Conservation (phyloP, 345 rosid species). For the Eucalyptus pauciflora region DNA sequence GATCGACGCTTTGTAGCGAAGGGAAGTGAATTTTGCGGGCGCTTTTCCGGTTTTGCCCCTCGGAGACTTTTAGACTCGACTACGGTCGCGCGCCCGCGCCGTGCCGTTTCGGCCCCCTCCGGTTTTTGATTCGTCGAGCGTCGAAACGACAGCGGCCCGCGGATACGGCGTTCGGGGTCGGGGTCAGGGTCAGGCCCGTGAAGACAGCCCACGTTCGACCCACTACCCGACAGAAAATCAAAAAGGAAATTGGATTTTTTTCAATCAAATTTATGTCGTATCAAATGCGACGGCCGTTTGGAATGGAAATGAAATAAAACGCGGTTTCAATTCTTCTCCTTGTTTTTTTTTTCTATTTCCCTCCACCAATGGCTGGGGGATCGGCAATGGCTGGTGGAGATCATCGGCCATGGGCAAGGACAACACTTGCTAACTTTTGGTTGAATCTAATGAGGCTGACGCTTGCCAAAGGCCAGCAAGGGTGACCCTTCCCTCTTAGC, state of each 20-base stretch:
- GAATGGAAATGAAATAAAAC: background rate
- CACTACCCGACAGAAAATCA: background rate
- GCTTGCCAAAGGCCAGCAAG: accelerated
- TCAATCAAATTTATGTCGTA: background rate
- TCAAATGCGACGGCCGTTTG: background rate
- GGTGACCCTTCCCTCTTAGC: background rate
- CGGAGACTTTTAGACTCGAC: background rate
- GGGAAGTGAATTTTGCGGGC: background rate
- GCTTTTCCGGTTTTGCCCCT: background rate
- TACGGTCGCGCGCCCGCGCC: background rate
- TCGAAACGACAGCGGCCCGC: background rate
- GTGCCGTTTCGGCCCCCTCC: background rate
- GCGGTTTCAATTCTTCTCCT: background rate
- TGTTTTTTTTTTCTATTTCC: no score
- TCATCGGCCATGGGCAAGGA: background rate
- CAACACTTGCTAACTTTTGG: background rate
- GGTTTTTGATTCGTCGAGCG: background rate
- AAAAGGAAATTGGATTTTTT: background rate
- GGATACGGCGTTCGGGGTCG: background rate
- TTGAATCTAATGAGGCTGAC: accelerated
- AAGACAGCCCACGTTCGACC: background rate
- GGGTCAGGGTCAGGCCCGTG: background rate
- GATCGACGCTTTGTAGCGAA: background rate
- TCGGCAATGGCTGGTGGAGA: background rate
- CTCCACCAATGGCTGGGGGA: background rate